These are phyloP conservation scores for Penstemon eatonii DNA, from an alignment of 257 asterid species.

Conservation along the genomic window DNA sequence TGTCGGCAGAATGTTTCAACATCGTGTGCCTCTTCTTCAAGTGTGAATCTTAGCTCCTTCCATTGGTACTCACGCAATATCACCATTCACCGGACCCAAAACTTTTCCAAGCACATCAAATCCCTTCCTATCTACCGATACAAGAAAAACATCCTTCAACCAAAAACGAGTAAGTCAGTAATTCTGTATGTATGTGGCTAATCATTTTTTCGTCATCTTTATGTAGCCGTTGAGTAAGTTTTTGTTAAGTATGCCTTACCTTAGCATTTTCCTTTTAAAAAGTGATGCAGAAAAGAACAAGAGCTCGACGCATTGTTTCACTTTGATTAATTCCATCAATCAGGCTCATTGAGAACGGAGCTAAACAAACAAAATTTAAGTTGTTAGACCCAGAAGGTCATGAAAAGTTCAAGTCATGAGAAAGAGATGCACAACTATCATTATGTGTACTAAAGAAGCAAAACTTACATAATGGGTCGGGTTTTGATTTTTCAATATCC, in stretches of 20 bases:
- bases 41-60: conserved; percentile 71
- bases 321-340: conserved; percentile 83
- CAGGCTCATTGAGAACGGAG: conserved; percentile 62
- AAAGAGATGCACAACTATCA: conserved; percentile 9
- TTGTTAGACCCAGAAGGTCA: conserved; percentile 22
- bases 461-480: conserved; percentile 72
- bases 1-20: conserved; percentile 61
- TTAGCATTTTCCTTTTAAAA: conserved; percentile 62
- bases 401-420: conserved; percentile 12
- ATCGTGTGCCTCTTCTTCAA: conserved; percentile 55
- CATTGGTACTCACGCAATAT: conserved; percentile 64
- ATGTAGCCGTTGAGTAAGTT: not conserved
- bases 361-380: conserved; percentile 39
- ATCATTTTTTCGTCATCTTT: not conserved
- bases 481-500: conserved; percentile 60
- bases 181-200: not conserved
- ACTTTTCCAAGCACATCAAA: conserved; percentile 76
- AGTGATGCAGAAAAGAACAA: conserved; percentile 77
- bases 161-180: conserved; percentile 29
- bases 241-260: conserved; percentile 36
- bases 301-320: conserved; percentile 83
- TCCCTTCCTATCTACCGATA: conserved; percentile 79
- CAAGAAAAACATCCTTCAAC: conserved; percentile 74
- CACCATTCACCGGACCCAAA: conserved; percentile 47
- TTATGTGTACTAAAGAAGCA: conserved; percentile 16